These are phyloP conservation scores for Tagetes erecta DNA, from an alignment of 129 eudicot genomes.

Conservation along the genomic window DNA sequence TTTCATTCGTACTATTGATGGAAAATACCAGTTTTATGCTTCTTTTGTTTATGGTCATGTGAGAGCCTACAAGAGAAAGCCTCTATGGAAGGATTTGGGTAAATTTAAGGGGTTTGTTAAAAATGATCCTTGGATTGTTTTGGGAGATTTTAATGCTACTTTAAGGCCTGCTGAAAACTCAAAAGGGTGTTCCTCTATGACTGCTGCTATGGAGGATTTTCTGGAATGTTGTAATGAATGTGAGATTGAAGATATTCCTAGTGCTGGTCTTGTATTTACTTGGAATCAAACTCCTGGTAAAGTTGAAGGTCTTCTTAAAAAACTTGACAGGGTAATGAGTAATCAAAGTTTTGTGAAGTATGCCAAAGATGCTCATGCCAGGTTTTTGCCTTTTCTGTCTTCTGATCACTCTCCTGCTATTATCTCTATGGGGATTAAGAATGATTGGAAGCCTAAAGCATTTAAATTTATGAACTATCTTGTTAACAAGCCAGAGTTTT, in stretches of 20 bases:
- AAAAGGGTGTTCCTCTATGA: rapidly evolving
- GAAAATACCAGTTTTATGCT: neutral
- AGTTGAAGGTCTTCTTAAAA: rapidly evolving
- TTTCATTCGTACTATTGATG: neutral
- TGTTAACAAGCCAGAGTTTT: neutral
- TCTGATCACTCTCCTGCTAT: neutral
- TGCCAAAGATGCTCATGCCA: rapidly evolving
- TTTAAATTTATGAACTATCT: neutral
- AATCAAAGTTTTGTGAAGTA: rapidly evolving
- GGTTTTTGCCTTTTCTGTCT: neutral
- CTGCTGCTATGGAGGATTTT: neutral
- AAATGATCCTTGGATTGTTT: neutral
- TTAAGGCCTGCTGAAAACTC: neutral
- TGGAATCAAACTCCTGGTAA: neutral
- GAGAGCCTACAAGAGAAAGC: neutral
- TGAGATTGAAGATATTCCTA: neutral
- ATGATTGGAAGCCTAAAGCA: neutral
- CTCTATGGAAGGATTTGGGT: rapidly evolving
- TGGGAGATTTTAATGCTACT: neutral
- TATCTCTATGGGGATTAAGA: rapidly evolving
- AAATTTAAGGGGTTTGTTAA: too few relatives aligned
- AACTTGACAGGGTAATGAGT: neutral
- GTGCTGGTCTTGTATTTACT: neutral
- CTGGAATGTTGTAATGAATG: rapidly evolving
- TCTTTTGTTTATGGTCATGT: neutral